These are phyloP conservation scores for Quercus alba DNA, from an alignment of 306 rosid species.

Conservation along the genomic window DNA sequence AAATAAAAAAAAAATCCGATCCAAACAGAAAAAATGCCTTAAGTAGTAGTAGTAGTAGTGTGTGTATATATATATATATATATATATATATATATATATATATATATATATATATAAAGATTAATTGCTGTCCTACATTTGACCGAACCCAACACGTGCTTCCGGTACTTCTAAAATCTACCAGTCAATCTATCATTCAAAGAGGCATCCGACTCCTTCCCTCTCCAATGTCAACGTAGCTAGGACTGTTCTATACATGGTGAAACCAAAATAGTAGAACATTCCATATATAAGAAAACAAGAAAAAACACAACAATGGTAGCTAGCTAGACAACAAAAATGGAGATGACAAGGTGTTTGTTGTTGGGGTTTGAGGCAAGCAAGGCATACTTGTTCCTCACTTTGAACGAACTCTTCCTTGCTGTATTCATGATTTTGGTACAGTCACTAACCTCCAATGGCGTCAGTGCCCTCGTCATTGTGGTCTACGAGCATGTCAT, in stretches of 20 bases:
- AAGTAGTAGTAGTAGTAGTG: too few relatives aligned
- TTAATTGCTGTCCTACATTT: not conserved
- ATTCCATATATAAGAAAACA: not conserved
- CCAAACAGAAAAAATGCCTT: rapidly evolving
- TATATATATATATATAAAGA: too few relatives aligned
- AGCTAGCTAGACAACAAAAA: not conserved
- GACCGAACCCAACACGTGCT: not conserved
- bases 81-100: too few relatives aligned
- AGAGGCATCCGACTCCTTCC: not conserved
- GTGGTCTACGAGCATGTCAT: constrained; percentile 6
- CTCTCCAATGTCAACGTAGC: too few relatives aligned
- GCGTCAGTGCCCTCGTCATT: not conserved
- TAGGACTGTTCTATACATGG: not conserved
- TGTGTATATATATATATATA: too few relatives aligned
- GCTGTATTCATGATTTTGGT: constrained; percentile 10
- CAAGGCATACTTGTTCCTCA: constrained; percentile 4
- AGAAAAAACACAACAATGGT: not conserved
- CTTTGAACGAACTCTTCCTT: not conserved
- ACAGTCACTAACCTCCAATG: not conserved
- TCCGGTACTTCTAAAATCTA: not conserved
- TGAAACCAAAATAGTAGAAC: not conserved
- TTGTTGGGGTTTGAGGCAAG: not conserved
- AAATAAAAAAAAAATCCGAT: too few relatives aligned
- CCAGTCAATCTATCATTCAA: not conserved
- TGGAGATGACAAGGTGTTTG: not conserved